phyloP scores from a whole-genome alignment of 768 basidiomycete species.

The Mycena galericulata region DNA sequence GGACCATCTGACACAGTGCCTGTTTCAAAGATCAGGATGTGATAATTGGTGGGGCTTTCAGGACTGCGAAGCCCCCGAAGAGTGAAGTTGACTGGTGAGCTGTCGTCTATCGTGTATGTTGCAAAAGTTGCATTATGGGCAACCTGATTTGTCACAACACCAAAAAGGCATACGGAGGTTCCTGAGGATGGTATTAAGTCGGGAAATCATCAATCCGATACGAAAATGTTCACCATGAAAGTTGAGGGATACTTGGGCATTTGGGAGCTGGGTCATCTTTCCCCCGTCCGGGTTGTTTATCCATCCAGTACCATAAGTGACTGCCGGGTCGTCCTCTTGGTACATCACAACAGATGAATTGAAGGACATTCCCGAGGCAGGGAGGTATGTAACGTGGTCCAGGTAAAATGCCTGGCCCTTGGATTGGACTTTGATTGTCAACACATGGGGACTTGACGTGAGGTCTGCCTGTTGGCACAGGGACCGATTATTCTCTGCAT shows the following conservation, averaged over 20 bases:
- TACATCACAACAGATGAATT: constrained; percentile 5
- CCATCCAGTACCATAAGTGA: constrained; percentile 38
- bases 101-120: constrained; percentile 44
- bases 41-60: constrained; percentile 33
- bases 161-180: constrained; percentile 39
- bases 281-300: constrained; percentile 12
- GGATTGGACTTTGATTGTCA: too few relatives aligned
- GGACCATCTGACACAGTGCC: constrained; percentile 27
- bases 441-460: too few relatives aligned
- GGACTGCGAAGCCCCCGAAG: too few relatives aligned
- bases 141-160: constrained; percentile 36
- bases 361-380: too few relatives aligned
- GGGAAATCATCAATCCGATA: neutral
- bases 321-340: constrained; percentile 29
- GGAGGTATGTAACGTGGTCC: too few relatives aligned
- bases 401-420: too few relatives aligned
- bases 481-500: too few relatives aligned
- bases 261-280: constrained; percentile 31
- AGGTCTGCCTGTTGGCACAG: too few relatives aligned
- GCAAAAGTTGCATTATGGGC: constrained; percentile 36
- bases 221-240: constrained; percentile 38
- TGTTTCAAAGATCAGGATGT: constrained; percentile 37
- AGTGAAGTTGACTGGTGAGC: constrained; percentile 28
- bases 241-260: constrained; percentile 33
- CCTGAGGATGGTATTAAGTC: constrained; percentile 36